Conservation (phyloP, 129 eudicot genomes). For the Chrysanthemum makinoi region DNA sequence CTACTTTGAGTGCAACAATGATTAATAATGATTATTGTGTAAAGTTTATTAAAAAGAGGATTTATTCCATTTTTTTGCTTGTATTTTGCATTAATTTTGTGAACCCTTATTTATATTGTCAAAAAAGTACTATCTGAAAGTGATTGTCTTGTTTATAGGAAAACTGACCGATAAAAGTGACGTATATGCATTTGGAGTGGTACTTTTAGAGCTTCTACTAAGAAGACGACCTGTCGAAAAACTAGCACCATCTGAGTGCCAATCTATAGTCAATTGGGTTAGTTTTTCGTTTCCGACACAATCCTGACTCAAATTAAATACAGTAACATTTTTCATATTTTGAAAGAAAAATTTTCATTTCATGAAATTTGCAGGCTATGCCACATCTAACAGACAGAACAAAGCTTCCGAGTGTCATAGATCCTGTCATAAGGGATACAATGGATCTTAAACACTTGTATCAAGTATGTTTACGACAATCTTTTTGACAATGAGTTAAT, state of each 20-base stretch:
- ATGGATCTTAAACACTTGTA: constrained; percentile 93
- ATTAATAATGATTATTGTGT: constrained; percentile 5
- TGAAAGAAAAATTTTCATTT: background rate
- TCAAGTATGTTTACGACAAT: constrained; percentile 46
- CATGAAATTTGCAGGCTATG: constrained; percentile 62
- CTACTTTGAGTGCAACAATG: constrained; percentile 17
- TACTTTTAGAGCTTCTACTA: constrained; percentile 67
- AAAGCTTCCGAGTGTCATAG: constrained; percentile 68
- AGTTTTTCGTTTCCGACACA: constrained; percentile 5
- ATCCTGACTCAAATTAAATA: background rate
- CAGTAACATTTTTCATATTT: background rate
- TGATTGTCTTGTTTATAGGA: constrained; percentile 34
- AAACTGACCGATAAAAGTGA: constrained; percentile 74
- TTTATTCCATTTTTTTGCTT: background rate
- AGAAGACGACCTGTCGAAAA: constrained; percentile 76
- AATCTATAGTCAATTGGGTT: constrained; percentile 90
- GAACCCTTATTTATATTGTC: no score
- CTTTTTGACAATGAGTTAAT: background rate
- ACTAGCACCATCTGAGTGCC: constrained; percentile 61
- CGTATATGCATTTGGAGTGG: constrained; percentile 72
- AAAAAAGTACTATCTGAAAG: background rate
- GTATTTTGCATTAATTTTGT: background rate
- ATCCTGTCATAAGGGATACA: constrained; percentile 67
- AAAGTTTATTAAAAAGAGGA: background rate
- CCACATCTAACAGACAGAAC: constrained; percentile 75